Conservation (phyloP, 495 filamentous ascomycete species). For the Aspergillus incahuasiensis region DNA sequence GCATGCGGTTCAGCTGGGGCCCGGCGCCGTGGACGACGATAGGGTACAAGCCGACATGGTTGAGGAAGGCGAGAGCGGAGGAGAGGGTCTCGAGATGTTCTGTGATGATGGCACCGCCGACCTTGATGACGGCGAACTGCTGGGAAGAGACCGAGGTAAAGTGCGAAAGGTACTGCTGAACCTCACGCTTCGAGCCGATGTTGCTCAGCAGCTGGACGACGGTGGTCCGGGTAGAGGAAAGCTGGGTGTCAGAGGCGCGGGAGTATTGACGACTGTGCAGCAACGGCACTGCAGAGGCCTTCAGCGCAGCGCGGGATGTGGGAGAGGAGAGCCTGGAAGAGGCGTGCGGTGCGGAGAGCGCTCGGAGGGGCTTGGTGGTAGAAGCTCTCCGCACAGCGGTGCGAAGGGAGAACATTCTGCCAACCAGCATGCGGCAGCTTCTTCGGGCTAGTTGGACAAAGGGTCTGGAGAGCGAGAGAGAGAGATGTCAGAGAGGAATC, state of each 20-base stretch:
- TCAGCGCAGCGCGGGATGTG: conserved; percentile 20
- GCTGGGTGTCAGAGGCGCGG: conserved; percentile 41
- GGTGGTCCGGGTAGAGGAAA: conserved; percentile 70
- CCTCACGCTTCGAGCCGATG: conserved; percentile 94
- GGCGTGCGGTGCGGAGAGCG: conserved; percentile 42
- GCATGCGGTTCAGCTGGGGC: conserved; percentile 90
- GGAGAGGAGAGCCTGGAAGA: conserved; percentile 28
- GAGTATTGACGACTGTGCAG: conserved; percentile 42
- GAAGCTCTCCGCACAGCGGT: conserved; percentile 50
- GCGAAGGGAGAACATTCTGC: conserved; percentile 47
- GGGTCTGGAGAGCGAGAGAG: conserved; percentile 18
- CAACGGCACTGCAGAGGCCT: conserved; percentile 26
- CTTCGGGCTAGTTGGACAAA: conserved; percentile 19
- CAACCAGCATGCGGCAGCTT: conserved; percentile 50
- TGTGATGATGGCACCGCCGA: conserved; percentile 94
- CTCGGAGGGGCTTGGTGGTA: conserved; percentile 40
- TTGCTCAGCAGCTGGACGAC: conserved; percentile 94
- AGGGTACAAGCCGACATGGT: conserved; percentile 92
- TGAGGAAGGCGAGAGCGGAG: conserved; percentile 83
- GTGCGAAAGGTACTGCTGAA: conserved; percentile 96
- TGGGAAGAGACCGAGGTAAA: conserved; percentile 96
- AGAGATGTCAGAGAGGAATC: conserved; percentile 4
- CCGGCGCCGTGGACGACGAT: conserved; percentile 96
- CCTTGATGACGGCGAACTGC: conserved; percentile 98
- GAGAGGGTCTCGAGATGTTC: conserved; percentile 89